Base-by-base conservation (phyloP, 352 stramenopile species). In the Globisporangium megalacanthum region DNA sequence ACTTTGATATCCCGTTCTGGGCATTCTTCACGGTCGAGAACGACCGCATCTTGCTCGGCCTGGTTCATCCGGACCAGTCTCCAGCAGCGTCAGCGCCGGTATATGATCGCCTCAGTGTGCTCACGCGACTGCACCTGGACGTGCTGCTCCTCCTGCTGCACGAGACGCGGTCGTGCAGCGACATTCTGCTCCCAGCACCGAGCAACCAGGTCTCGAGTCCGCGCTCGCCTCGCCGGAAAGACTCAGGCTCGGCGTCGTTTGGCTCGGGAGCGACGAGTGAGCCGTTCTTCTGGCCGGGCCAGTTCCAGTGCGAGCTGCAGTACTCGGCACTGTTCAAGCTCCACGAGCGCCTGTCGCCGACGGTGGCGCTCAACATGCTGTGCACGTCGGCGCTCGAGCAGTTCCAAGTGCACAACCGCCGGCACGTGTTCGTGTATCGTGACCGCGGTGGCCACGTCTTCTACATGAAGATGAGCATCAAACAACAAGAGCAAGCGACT, bases 321-420 rank as follows among this genome's bases (percentile, higher is more conserved):
- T 95, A 93, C 54, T 80, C 72, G 31, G 72, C 80, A 3, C 77
- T 88, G 55, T 95, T 95, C 59, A 77, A 73, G 33, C 72, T 95
- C 20, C 75, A 95, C 45, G 83, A 94, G 49, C 79, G 86, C 2
- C 72, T 95, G 58, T 69, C 79, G 19, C 78, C 86, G 5, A 87
- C 74, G 35, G 83, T 94, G 52, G 81, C 84, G 13, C 78, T 95
- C 6, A 94, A 88, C 17, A 87, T 86, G 60, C 44, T 95, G 14
- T 93, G 81, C 31, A 91, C 83, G 15, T 90, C 86, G 56, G 86
- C 86, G 35, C 62, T 95, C 14, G 84, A 95, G 61, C 86, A 92
- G 53, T 95, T 95, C 49, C 83, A 95, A 75, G 86, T 95, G 35
- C 85, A 94, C 70, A 95, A 95, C 62, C 77, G 86, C 4, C 79